Conservation (phyloP, 2,329 filamentous ascomycete species). For the Verticillium dahliae region DNA sequence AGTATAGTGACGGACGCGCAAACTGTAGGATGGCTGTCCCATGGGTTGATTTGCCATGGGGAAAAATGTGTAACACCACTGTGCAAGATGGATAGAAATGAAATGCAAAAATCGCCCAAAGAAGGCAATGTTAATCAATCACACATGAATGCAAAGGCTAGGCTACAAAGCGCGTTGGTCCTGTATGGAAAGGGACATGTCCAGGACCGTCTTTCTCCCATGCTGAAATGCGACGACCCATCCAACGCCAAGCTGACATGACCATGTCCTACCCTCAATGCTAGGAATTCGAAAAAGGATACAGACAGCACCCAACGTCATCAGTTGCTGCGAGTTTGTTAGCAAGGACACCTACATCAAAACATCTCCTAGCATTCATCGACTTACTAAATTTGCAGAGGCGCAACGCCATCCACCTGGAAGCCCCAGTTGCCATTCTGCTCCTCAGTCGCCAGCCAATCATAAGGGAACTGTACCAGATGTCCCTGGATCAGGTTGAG, state of each 20-base stretch:
- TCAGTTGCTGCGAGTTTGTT: constrained; percentile 26
- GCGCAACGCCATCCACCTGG: constrained; percentile 91
- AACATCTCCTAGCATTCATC: too few relatives aligned
- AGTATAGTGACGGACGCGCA: background rate
- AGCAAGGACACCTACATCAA: constrained; percentile 9
- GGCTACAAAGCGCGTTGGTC: too few relatives aligned
- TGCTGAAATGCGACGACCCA: background rate
- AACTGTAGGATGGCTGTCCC: too few relatives aligned
- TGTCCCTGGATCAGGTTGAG: constrained; percentile 79
- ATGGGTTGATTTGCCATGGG: too few relatives aligned
- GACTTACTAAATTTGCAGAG: constrained; percentile 92
- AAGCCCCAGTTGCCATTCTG: constrained; percentile 94
- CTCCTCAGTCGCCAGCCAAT: constrained; percentile 91
- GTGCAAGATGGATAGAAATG: background rate
- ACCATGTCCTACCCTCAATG: background rate
- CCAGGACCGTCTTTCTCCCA: background rate
- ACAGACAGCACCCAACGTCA: background rate
- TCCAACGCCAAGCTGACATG: background rate
- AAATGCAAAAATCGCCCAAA: background rate
- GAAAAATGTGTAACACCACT: background rate
- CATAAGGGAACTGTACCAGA: constrained; percentile 88
- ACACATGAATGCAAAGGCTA: too few relatives aligned
- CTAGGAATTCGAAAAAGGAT: background rate
- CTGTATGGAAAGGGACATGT: background rate
- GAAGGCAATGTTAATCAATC: background rate